Conservation (phyloP, 1,284 basidiomycete genomes). For the Agroathelia rolfsii region DNA sequence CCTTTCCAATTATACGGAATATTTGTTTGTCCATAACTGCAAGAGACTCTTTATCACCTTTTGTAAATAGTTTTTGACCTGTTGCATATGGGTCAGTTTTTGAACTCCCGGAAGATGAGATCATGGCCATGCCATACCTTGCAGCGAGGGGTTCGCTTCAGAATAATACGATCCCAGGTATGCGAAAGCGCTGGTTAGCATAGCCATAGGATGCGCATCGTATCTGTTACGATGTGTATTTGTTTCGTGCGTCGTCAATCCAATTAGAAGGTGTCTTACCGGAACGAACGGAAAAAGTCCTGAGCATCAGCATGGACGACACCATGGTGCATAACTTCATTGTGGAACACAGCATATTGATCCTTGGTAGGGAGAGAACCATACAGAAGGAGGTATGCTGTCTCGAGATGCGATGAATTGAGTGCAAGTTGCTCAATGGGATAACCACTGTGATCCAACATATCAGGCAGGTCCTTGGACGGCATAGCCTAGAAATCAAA, state of each 20-base stretch:
- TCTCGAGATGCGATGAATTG: slow-evolving; percentile 71
- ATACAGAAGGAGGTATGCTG: slow-evolving; percentile 80
- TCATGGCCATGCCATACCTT: slow-evolving; percentile 34
- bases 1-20: slow-evolving; percentile 78
- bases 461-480: not conserved
- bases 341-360: slow-evolving; percentile 56
- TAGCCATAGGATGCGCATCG: slow-evolving; percentile 84
- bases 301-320: slow-evolving; percentile 73
- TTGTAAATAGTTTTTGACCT: slow-evolving; percentile 76
- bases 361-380: slow-evolving; percentile 64
- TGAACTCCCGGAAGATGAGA: not conserved
- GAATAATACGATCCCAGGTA: slow-evolving; percentile 80
- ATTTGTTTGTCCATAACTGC: slow-evolving; percentile 85
- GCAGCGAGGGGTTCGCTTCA: slow-evolving; percentile 71
- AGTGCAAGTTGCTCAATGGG: slow-evolving; percentile 84
- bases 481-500: slow-evolving; percentile 1
- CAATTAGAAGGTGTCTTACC: slow-evolving; percentile 28
- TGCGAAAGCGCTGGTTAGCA: slow-evolving; percentile 76
- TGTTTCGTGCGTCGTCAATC: slow-evolving; percentile 2
- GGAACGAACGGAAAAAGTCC: slow-evolving; percentile 71
- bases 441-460: slow-evolving; percentile 53
- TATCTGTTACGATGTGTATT: slow-evolving; percentile 37
- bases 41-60: slow-evolving; percentile 46
- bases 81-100: slow-evolving; percentile 1
- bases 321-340: slow-evolving; percentile 71